Base-by-base conservation (phyloP, 352 stramenopile species). In the Globisporangium barbulae region DNA sequence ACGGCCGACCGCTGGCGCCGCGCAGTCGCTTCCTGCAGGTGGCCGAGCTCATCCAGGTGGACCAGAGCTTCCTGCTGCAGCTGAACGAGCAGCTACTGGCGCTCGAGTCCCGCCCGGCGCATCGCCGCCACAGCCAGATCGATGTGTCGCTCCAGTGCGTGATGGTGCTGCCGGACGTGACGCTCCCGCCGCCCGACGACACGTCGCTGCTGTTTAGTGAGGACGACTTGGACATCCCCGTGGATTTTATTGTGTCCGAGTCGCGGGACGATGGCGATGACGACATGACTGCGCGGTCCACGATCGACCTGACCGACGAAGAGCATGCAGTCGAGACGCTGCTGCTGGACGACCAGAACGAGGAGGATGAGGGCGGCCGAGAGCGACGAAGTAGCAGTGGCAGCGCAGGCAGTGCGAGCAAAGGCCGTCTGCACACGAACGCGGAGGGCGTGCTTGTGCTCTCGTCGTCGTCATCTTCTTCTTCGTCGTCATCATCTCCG, bases 101-200 rank as follows among this genome's bases (percentile, higher is more conserved):
- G 21, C 70, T 89, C 3, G 80, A 89, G 52, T 65, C 61, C 1
- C 78, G 86, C 12, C 86, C 86, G 19, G 59, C 61, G 47, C 83
- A 93, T 49, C 69, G 86, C 25, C 67, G 78, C 61, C 74, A 83
- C n/a, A 89, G 80, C 56, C 77, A 91, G 62, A 89, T 94, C 48
- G 82, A 94, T 69, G 74, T 90, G 17, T 77, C 73, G 28, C 57
- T 94, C 28, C 52, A 85, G 68, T 89, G 74, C 39, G 83, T 93
- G 17, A 90, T 94, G 82, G 71, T 93, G 56, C 64, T 94, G 35
- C 86, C 86, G 9, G 83, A 94, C 47, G 81, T 94, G 70, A 90
- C 81, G 57, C 71, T 91, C 49, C 76, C 80, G 35, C 76, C 79
- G 12, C 75, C 81, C 0, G 70, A 86, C 45, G 72, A 88, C 9